Conservation (phyloP, 73 alveolate species). For the Paramecium sexaurelia region DNA sequence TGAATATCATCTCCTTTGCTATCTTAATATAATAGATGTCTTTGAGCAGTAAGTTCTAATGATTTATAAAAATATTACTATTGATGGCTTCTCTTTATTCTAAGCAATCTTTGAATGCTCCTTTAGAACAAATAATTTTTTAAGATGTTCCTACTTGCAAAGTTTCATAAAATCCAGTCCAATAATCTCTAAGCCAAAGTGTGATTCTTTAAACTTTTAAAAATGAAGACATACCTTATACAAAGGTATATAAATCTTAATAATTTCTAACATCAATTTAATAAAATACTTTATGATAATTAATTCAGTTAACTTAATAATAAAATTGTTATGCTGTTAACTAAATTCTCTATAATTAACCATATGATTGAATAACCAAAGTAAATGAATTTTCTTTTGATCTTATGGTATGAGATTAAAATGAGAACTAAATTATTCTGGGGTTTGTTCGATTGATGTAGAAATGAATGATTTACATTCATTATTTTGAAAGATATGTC, state of each 20-base stretch:
- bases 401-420: neutral
- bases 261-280: neutral
- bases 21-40: neutral
- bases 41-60: conserved; percentile 26
- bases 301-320: neutral
- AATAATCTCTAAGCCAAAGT: conserved; percentile 53
- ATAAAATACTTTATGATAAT: neutral
- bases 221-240: neutral
- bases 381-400: neutral
- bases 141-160: neutral
- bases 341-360: conserved; percentile 11
- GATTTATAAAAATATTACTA: neutral
- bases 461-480: conserved; percentile 23
- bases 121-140: conserved; percentile 34
- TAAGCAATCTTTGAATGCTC: conserved; percentile 39
- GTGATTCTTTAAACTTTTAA: neutral
- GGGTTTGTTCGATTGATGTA: neutral
- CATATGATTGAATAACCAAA: conserved; percentile 23
- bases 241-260: neutral
- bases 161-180: conserved; percentile 28
- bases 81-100: conserved; percentile 40
- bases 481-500: conserved; percentile 3
- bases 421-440: conserved; percentile 27
- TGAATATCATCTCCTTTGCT: conserved; percentile 21
- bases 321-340: conserved; percentile 8